phyloP scores from a whole-genome alignment of 2,329 filamentous ascomycete genomes.

The Exophiala bonariae region DNA sequence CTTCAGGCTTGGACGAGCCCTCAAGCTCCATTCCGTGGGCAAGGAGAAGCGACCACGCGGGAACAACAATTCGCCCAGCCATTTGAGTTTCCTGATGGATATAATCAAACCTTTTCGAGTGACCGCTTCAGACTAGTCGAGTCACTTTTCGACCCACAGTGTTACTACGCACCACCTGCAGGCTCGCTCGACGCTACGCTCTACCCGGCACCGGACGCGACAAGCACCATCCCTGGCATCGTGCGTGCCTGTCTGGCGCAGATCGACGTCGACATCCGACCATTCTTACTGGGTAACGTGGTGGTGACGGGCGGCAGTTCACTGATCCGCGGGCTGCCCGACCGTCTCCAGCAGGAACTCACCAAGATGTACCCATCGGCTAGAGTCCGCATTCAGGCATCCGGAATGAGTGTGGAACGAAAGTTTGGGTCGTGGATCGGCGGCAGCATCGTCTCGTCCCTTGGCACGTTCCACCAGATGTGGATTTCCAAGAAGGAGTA shows the following conservation, averaged over 20 bases:
- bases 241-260: constrained; percentile 74
- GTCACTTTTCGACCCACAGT: constrained; percentile 85
- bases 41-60: constrained; percentile 58
- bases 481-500: constrained; percentile 99
- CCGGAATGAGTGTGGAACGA: constrained; percentile 81
- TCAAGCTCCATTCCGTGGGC: constrained; percentile 23
- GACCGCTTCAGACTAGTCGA: constrained; percentile 86
- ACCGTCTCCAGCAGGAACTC: constrained; percentile 84
- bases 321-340: constrained; percentile 86
- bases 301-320: constrained; percentile 89
- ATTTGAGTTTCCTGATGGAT: constrained; percentile 96
- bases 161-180: constrained; percentile 58
- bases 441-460: constrained; percentile 88
- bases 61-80: constrained; percentile 73
- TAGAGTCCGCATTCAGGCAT: constrained; percentile 83
- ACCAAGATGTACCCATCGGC: constrained; percentile 78
- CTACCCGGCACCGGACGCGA: constrained; percentile 59
- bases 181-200: constrained; percentile 33
- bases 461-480: constrained; percentile 99
- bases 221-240: constrained; percentile 79
- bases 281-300: constrained; percentile 81
- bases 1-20: constrained; percentile 80
- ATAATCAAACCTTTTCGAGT: constrained; percentile 89
- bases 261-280: constrained; percentile 86
- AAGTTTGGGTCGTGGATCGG: constrained; percentile 96